Evolutionary conservation across 2,329 filamentous ascomycete genomes (phyloP).

Genomic region (Whalleya microplaca): DNA sequence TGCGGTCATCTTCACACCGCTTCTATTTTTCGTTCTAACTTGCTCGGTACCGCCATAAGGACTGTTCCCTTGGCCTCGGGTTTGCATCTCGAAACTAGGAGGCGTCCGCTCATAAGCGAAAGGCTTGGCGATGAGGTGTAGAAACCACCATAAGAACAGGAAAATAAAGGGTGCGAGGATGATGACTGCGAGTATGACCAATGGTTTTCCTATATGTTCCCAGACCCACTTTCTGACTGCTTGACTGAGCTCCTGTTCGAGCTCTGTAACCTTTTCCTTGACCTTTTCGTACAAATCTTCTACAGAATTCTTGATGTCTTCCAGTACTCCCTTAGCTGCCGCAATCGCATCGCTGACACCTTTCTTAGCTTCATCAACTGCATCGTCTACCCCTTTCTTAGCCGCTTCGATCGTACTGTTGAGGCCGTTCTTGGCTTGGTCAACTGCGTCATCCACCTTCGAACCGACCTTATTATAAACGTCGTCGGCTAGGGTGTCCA

Average conservation of each 20-base stretch:
- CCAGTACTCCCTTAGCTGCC: neutral
- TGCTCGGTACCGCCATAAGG: too few species aligned
- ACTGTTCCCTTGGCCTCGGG: neutral
- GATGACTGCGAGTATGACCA: conserved; percentile 5
- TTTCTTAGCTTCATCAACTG: too few species aligned
- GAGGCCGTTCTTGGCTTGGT: conserved; percentile 4
- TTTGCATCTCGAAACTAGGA: conserved; percentile 1
- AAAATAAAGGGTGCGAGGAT: conserved; percentile 3
- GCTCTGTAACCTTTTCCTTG: conserved; percentile 7
- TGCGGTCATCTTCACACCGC: neutral
- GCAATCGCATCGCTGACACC: too few species aligned
- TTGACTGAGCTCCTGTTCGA: conserved; percentile 2
- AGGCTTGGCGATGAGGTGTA: conserved; percentile 2
- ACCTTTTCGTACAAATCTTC: conserved; percentile 5
- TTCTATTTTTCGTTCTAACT: too few species aligned
- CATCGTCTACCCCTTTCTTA: neutral
- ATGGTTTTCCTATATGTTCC: conserved; percentile 9
- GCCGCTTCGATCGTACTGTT: neutral
- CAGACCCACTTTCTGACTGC: conserved; percentile 7
- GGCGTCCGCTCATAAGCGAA: neutral
- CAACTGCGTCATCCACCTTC: conserved; percentile 3
- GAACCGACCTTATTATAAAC: conserved; percentile 6
- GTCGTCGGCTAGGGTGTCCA: conserved; percentile 5
- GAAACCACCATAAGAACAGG: conserved; percentile 6
- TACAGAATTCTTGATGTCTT: neutral